phyloP scores from a whole-genome alignment of 192 early-diverging fungal genomes.

The Rhizoclosmatium globosum region DNA sequence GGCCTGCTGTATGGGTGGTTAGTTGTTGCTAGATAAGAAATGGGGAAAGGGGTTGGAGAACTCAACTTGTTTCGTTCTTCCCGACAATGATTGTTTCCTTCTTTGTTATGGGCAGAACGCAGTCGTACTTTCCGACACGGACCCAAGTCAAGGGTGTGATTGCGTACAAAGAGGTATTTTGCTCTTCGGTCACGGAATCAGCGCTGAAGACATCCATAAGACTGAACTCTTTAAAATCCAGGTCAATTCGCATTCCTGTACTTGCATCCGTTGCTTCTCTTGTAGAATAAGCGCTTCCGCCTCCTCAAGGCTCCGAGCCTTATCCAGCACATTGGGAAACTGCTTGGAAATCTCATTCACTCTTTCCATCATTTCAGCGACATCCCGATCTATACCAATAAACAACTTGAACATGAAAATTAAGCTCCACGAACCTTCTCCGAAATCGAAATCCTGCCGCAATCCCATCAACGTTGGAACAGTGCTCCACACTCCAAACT shows the following conservation, averaged over 20 bases:
- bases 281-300: not conserved
- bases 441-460: slow-evolving; percentile 50
- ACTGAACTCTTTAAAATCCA: slow-evolving; percentile 6
- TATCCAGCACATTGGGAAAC: not conserved
- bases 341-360: not conserved
- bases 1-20: not conserved
- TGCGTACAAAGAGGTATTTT: not conserved
- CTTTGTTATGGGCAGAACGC: not conserved
- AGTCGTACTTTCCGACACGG: slow-evolving; percentile 11
- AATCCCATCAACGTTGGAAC: slow-evolving; percentile 86
- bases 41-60: not conserved
- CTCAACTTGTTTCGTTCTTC: not conserved
- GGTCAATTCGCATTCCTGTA: slow-evolving; percentile 8
- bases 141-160: slow-evolving; percentile 19
- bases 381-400: not conserved
- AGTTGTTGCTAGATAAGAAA: not conserved
- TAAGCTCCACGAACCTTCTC: slow-evolving; percentile 20
- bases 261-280: not conserved
- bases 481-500: slow-evolving; percentile 61
- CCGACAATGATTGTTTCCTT: not conserved
- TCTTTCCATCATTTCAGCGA: slow-evolving; percentile 10
- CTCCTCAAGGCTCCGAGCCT: slow-evolving; percentile 10
- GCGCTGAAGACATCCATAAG: slow-evolving; percentile 8
- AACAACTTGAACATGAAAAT: not conserved
- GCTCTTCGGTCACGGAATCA: not conserved